phyloP scores from a whole-genome alignment of 2,329 filamentous ascomycete species.

The Aureobasidium sp. region DNA sequence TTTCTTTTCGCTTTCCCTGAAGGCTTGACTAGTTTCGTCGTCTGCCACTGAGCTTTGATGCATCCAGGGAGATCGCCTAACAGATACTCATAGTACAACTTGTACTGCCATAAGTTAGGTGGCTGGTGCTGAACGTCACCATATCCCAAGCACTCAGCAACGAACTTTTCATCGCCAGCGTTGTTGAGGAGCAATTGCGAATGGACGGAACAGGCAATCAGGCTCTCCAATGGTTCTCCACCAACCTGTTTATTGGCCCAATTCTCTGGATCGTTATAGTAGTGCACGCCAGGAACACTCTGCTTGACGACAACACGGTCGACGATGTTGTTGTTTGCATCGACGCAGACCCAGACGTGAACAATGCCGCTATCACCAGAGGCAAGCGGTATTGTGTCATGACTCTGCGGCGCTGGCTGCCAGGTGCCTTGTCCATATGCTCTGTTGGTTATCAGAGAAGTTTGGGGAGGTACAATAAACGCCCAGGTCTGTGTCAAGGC shows the following conservation, averaged over 20 bases:
- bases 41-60: not conserved
- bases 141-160: not conserved
- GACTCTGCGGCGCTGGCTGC: not conserved
- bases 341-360: not conserved
- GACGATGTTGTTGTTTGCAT: not conserved
- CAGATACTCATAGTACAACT: conserved; percentile 1
- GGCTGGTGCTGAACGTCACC: not conserved
- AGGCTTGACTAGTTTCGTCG: not conserved
- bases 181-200: not conserved
- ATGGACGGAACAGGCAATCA: not conserved
- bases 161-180: not conserved
- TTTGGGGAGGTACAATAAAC: not conserved
- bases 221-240: not conserved
- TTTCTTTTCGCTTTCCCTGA: not conserved
- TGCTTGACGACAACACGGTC: conserved; percentile 2
- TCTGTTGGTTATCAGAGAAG: not conserved
- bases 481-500: not conserved
- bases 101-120: not conserved
- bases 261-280: not conserved
- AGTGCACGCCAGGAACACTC: not conserved
- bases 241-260: not conserved
- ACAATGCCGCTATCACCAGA: not conserved
- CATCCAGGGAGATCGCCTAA: not conserved
- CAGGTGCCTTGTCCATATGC: not conserved
- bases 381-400: not conserved